phyloP scores from a whole-genome alignment of 495 filamentous ascomycete species.

The Penicillium silybi region DNA sequence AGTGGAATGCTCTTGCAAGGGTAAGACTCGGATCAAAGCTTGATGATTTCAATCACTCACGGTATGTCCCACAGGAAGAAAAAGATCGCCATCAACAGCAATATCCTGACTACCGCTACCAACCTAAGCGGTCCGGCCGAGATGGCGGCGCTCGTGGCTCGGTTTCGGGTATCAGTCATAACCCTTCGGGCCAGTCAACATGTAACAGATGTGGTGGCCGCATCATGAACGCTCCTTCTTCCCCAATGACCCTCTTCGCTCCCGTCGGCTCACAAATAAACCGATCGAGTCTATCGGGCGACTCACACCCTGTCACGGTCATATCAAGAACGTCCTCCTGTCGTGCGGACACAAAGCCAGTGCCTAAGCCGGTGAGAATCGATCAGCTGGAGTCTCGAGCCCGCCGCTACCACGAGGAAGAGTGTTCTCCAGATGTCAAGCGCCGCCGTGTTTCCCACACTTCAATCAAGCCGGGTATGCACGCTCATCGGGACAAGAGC shows the following conservation, averaged over 20 bases:
- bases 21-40: slow-evolving; percentile 33
- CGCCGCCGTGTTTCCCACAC: slow-evolving; percentile 47
- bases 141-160: slow-evolving; percentile 32
- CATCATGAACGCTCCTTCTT: slow-evolving; percentile 44
- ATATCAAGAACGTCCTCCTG: slow-evolving; percentile 21
- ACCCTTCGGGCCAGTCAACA: slow-evolving; percentile 34
- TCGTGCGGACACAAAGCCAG: slow-evolving; percentile 16
- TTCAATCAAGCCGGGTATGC: slow-evolving; percentile 21
- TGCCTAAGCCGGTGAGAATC: slow-evolving; percentile 21
- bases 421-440: slow-evolving; percentile 48
- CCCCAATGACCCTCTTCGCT: slow-evolving; percentile 38
- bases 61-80: slow-evolving; percentile 64
- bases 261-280: slow-evolving; percentile 12
- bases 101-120: slow-evolving; percentile 92
- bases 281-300: slow-evolving; percentile 14
- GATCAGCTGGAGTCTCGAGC: slow-evolving; percentile 22
- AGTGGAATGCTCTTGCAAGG: slow-evolving; percentile 89
- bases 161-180: slow-evolving; percentile 36
- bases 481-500: slow-evolving; percentile 28
- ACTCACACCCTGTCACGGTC: slow-evolving; percentile 13
- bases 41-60: background rate
- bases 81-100: slow-evolving; percentile 85
- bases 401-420: slow-evolving; percentile 28
- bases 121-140: slow-evolving; percentile 75
- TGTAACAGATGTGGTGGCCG: slow-evolving; percentile 44